These are phyloP conservation scores for Eucalyptus cloeziana DNA, from an alignment of 345 rosid genomes.

Conservation along the genomic window DNA sequence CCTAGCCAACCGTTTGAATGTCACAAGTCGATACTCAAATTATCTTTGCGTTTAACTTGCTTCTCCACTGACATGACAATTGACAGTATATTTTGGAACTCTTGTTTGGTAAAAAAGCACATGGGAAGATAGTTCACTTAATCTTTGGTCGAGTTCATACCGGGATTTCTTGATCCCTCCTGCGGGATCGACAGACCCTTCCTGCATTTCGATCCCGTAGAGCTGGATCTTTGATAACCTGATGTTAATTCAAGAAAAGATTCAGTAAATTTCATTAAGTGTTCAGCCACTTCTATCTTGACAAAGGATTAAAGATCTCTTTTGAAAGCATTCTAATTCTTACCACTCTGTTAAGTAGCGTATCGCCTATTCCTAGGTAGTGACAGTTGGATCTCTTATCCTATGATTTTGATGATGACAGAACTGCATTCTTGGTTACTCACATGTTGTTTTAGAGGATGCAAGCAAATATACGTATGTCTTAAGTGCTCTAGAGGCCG, in stretches of 20 bases:
- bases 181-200: neutral
- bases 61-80: neutral
- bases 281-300: neutral
- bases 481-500: neutral
- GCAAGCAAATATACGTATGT: neutral
- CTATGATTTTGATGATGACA: neutral
- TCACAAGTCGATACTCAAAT: neutral
- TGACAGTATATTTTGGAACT: neutral
- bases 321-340: neutral
- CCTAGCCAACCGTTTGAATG: neutral
- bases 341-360: neutral
- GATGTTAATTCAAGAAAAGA: neutral
- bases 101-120: neutral
- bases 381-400: neutral
- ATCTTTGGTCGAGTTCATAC: neutral
- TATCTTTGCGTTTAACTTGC: neutral
- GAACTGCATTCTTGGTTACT: neutral
- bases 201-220: conserved; percentile 3
- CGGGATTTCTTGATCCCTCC: neutral
- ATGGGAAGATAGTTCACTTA: neutral
- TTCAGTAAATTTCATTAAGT: neutral
- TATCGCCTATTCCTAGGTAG: neutral
- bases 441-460: neutral
- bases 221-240: conserved; percentile 1
- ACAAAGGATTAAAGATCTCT: neutral